A percentile compares a stretch with the other conserved stretches of the same genome.
phyloP scores from a whole-genome alignment of 1,284 basidiomycete genomes.

The Sporisorium sorghi region DNA sequence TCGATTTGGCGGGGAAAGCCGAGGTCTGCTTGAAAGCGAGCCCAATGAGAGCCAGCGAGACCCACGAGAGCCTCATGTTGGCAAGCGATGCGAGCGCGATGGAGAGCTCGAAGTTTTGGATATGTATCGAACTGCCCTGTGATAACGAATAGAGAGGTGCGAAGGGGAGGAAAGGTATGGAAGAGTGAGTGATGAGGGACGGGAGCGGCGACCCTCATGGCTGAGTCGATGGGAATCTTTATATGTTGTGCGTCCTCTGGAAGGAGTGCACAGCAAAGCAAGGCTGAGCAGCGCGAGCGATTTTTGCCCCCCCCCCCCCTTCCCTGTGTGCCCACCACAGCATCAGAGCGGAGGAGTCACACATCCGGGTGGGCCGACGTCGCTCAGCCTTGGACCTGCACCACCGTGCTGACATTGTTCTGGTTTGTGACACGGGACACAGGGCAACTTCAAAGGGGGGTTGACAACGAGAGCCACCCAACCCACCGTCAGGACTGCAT shows the following conservation, averaged over 20 bases:
- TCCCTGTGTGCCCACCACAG: neutral
- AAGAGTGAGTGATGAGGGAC: neutral
- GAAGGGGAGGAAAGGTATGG: neutral
- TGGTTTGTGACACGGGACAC: neutral
- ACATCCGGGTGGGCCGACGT: conserved; percentile 1
- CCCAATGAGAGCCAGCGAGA: conserved; percentile 13
- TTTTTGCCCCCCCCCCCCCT: too few relatives aligned
- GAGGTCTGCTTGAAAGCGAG: conserved; percentile 8
- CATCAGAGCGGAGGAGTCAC: neutral
- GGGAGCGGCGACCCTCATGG: neutral
- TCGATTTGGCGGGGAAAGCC: conserved; percentile 23
- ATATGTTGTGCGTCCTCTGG: neutral
- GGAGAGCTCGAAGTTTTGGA: neutral
- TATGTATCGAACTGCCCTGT: neutral
- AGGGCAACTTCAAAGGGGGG: neutral
- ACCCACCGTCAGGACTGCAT: neutral
- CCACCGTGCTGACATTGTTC: neutral
- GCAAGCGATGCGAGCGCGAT: neutral
- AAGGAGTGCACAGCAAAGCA: neutral
- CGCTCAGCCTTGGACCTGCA: neutral
- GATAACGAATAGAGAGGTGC: neutral
- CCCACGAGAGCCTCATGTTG: conserved; percentile 29
- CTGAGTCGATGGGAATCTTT: neutral
- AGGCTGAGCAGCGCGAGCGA: neutral
- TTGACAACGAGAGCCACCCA: neutral